Base-by-base conservation (phyloP, 805 yeast genomes). In the Candida pini region DNA sequence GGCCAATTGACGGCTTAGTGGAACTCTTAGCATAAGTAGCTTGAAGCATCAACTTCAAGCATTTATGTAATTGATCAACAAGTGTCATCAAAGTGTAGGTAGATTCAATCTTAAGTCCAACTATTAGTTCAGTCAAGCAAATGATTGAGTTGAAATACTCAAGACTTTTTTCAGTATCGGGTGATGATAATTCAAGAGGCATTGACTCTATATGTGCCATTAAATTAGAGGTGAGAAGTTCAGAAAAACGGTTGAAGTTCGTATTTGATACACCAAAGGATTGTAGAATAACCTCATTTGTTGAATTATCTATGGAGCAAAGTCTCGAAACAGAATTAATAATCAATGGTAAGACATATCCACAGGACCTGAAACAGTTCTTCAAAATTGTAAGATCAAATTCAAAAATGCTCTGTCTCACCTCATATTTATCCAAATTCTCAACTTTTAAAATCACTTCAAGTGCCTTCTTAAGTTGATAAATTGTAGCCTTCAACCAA, bases 401-500 rank as follows among this genome's bases (percentile, higher is more conserved):
- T 2, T 41, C 40, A 15, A 57, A 48, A 10, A 70, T 32, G 1
- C 58, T 43, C 14, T 45, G 38, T 31, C 56, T 52, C 5, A 69
- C 68, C 33, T 63, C 63, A 5, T 38, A 33, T 22, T 62, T 59
- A 1, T 50, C 47, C 5, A 48, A 27, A 9, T 38, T 30, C 13
- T 36, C 43, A 1, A 60, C 31, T 14, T 43, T 45, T 12, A 51
- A 27, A 17, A 71, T 54, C 2, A 62, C 45, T 17, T 59, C 53
- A 5, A 79, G 38, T 0, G 80, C 74, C 13, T 66, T 52, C 31
- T 60, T 58, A 3, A 77, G 58, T 45, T 79, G 84, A 13, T 54
- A 46, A 4, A 70, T 54, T 0, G 82, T 75, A 0, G 70, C 77
- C 10, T 51, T 60, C n/a, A 76, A 49, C 86, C 86, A 78, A 12